phyloP scores from a whole-genome alignment of 1,284 basidiomycete species.

The Malassezia restricta region DNA sequence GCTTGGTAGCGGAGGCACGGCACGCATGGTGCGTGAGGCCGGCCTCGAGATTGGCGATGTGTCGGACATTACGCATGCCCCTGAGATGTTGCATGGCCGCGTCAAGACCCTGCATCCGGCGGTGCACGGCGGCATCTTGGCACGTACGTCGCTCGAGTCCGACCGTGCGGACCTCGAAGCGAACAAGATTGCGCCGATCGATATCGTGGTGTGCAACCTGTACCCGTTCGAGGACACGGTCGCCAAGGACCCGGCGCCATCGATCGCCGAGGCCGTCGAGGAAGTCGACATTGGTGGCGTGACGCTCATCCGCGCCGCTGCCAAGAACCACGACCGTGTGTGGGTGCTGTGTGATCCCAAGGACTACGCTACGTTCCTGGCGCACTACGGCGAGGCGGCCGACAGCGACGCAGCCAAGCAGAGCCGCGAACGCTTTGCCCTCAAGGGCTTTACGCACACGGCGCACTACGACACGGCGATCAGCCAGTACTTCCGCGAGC shows the following conservation, averaged over 20 bases:
- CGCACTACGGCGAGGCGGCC: slow-evolving; percentile 52
- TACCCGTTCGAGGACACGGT: slow-evolving; percentile 89
- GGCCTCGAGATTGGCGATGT: slow-evolving; percentile 90
- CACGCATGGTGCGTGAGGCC: slow-evolving; percentile 89
- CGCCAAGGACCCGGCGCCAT: slow-evolving; percentile 66
- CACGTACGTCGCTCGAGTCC: slow-evolving; percentile 36
- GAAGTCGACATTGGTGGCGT: slow-evolving; percentile 99
- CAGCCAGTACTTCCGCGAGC: slow-evolving; percentile 86
- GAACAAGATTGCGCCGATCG: slow-evolving; percentile 37
- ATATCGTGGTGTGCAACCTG: slow-evolving; percentile 69
- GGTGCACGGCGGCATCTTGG: slow-evolving; percentile 70
- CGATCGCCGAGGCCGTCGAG: slow-evolving; percentile 82
- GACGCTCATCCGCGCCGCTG: slow-evolving; percentile 89
- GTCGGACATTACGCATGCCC: slow-evolving; percentile 91
- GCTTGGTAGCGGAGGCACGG: slow-evolving; percentile 89
- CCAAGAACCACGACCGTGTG: slow-evolving; percentile 77
- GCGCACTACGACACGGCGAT: slow-evolving; percentile 90
- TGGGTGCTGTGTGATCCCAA: slow-evolving; percentile 75
- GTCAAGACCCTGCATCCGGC: slow-evolving; percentile 99
- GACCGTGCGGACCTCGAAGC: slow-evolving; percentile 37
- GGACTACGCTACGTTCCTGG: slow-evolving; percentile 78
- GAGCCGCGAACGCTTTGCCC: slow-evolving; percentile 70
- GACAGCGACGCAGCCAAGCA: slow-evolving; percentile 48
- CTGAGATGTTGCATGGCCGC: slow-evolving; percentile 97
- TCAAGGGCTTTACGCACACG: slow-evolving; percentile 97